Conservation (phyloP, 2,329 filamentous ascomycete genomes). For the Botrytis deweyae region DNA sequence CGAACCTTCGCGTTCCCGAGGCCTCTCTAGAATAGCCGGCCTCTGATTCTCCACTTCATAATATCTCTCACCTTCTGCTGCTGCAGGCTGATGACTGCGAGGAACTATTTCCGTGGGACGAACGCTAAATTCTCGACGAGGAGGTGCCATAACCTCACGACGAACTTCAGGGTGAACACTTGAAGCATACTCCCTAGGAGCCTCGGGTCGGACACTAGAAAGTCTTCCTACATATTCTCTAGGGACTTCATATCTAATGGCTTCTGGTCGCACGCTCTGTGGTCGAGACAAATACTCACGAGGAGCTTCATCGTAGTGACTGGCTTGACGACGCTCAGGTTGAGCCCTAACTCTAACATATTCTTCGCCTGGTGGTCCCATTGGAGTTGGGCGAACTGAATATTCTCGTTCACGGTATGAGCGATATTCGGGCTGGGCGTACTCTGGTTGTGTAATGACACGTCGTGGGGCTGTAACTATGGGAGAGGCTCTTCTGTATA, state of each 20-base stretch:
- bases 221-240: conserved; percentile 46
- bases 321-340: conserved; percentile 34
- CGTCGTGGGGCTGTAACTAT: conserved; percentile 51
- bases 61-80: conserved; percentile 33
- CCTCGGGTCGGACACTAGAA: conserved; percentile 43
- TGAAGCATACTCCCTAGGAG: conserved; percentile 38
- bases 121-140: conserved; percentile 37
- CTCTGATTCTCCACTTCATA: conserved; percentile 32
- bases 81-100: conserved; percentile 31
- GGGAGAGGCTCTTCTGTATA: conserved; percentile 53
- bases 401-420: conserved; percentile 59
- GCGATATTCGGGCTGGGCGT: conserved; percentile 47
- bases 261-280: conserved; percentile 56
- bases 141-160: conserved; percentile 31
- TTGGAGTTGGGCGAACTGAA: conserved; percentile 47
- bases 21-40: conserved; percentile 36
- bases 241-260: conserved; percentile 45
- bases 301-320: conserved; percentile 48
- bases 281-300: conserved; percentile 49
- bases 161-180: conserved; percentile 41
- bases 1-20: conserved; percentile 35
- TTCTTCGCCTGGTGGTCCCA: conserved; percentile 35
- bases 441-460: conserved; percentile 63
- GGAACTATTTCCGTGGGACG: conserved; percentile 32
- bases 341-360: conserved; percentile 49